Evolutionary conservation across 768 basidiomycete genomes (phyloP), one percentile per base, ranked within the genome.

Genomic region (Coprinopsis cinerea): DNA sequence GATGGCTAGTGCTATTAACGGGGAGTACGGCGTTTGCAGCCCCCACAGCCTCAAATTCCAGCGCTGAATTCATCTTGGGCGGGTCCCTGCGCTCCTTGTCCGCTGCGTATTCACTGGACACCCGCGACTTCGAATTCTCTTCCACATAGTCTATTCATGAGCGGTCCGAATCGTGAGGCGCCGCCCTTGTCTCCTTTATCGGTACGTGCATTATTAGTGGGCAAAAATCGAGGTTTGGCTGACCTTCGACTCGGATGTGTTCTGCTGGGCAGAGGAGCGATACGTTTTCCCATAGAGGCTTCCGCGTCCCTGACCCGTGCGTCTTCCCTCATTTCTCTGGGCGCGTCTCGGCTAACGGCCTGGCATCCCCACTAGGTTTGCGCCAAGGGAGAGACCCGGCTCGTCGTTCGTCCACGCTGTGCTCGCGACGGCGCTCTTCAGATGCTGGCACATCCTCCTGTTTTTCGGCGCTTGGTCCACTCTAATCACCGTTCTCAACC

Each of bases 361-460:
- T 10, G 11, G 22, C 39, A n/a, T 46, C 37, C 23, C n/a, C 17
- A n/a, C 2, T 41, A 73, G 70, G 18, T 71, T 72, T 48, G 71
- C 69, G 22, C 70, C 69, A 17, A 56, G 67, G 56, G 59, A 69
- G 59, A 57, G 61, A 15, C 69, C 67, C 40, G 65, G 64, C 11
- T 56, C 64, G 30, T 69, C 70, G 2, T 69, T 75, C 45, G 41
- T 74, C 9, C 53, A 74, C 49, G 70, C 73, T 3, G n/a, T 78
- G 1, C 60, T 75, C 24, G 70, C 73, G 3, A 75, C 73, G 6
- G 67, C 63, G 17, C 66, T 70, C 58, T 81, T 72, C 59, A 67
- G 81, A 39, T 84, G 82, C 63, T 85, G 82, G 82, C 81, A 84
- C 53, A 74, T 83, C 49, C 70, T 88, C 5, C 28, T 84, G 1